Evolutionary conservation across 2,329 filamentous ascomycete species (phyloP).

Genomic region (Trichoderma endophyticum): DNA sequence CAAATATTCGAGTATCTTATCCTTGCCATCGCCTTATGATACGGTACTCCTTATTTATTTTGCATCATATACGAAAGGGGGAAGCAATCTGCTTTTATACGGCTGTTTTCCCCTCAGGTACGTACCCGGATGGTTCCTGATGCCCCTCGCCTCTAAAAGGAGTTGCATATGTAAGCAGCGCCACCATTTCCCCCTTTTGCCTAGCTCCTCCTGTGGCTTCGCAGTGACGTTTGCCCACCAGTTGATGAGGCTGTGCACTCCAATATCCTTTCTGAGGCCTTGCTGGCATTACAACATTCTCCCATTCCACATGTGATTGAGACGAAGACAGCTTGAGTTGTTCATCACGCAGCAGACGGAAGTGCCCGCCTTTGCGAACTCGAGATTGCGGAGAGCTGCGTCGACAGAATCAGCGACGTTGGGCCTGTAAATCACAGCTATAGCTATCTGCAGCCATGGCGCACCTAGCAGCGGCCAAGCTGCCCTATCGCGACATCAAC

Average conservation of each 20-base stretch:
- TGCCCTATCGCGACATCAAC: conserved; percentile 94
- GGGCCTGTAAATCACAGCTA: not conserved
- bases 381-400: not conserved
- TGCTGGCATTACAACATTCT: conserved; percentile 18
- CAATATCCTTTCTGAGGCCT: conserved; percentile 10
- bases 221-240: conserved; percentile 15
- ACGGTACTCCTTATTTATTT: not conserved
- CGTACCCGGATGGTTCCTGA: not conserved
- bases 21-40: not conserved
- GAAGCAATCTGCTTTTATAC: not conserved
- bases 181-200: conserved; percentile 14
- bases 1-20: not conserved
- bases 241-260: conserved; percentile 14
- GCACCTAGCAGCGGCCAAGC: conserved; percentile 35
- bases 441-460: conserved; percentile 32
- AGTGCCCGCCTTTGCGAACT: not conserved
- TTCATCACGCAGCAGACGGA: not conserved
- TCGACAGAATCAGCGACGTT: not conserved
- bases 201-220: conserved; percentile 4
- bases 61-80: not conserved
- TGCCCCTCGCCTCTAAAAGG: conserved; percentile 1
- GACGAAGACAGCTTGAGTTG: conserved; percentile 3
- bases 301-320: conserved; percentile 17
- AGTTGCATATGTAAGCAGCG: not conserved
- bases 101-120: not conserved